A percentile compares a stretch with the other conserved stretches of the same genome.
These are phyloP conservation scores for Circinella minor DNA, from an alignment of 371 early-diverging fungal species.

Conservation along the genomic window DNA sequence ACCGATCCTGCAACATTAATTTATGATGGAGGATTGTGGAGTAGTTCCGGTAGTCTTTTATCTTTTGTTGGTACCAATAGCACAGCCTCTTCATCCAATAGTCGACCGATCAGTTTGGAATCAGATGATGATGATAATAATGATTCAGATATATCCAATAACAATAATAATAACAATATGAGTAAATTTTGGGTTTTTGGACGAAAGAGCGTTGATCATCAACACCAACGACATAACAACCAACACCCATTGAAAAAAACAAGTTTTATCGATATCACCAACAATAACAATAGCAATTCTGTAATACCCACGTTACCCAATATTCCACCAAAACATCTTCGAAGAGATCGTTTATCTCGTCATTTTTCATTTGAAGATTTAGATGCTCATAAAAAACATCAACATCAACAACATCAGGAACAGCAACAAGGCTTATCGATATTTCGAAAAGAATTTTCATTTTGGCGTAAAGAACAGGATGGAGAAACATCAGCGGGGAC, in stretches of 20 bases:
- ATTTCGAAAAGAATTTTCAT: conserved; percentile 43
- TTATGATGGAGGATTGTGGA: conserved; percentile 8
- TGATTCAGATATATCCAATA: conserved; percentile 16
- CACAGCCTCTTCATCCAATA: conserved; percentile 11
- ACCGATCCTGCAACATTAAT: conserved; percentile 20
- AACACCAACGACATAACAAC: background rate
- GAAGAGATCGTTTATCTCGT: conserved; percentile 30
- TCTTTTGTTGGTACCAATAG: conserved; percentile 16
- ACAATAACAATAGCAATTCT: background rate
- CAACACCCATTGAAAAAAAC: background rate
- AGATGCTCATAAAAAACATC: conserved; percentile 13
- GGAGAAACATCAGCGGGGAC: background rate
- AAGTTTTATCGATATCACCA: conserved; percentile 9
- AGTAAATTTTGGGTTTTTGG: conserved; percentile 46
- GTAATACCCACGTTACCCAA: background rate
- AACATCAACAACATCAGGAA: conserved; percentile 24
- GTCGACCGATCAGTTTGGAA: conserved; percentile 52
- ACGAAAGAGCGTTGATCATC: conserved; percentile 44
- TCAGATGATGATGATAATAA: conserved; percentile 16
- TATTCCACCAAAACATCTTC: background rate
- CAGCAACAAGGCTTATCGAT: conserved; percentile 25
- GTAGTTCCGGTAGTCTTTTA: conserved; percentile 30
- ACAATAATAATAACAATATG: background rate
- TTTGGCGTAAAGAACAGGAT: conserved; percentile 16
- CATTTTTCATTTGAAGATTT: conserved; percentile 49